Evolutionary conservation across 805 yeast species (phyloP).

Genomic region (Starmerella tilneyi): DNA sequence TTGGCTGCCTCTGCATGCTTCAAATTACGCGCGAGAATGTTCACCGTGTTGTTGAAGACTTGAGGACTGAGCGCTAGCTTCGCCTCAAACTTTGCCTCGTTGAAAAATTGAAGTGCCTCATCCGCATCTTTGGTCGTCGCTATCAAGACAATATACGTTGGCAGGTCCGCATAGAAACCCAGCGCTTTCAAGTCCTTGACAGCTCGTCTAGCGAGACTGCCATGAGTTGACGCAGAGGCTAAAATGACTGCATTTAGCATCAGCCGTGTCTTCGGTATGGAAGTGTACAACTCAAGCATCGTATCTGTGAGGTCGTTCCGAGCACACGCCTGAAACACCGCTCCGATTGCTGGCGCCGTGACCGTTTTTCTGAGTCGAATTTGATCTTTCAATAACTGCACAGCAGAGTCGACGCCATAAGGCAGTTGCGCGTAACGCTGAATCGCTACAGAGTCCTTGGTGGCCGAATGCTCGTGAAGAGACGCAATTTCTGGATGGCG

Average conservation of each 20-base stretch:
- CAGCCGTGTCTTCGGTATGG: constrained; percentile 5
- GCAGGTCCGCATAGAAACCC: constrained; percentile 11
- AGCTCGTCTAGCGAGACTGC: constrained; percentile 7
- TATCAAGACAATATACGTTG: constrained; percentile 11
- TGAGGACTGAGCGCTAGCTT: constrained; percentile 1
- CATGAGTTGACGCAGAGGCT: constrained; percentile 6
- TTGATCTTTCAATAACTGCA: constrained; percentile 16
- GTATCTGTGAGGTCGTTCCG: not conserved
- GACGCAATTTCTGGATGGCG: not conserved
- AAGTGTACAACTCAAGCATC: not conserved
- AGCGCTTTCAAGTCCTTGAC: constrained; percentile 1
- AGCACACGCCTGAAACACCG: constrained; percentile 14
- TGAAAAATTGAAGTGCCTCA: constrained; percentile 5
- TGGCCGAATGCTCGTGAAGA: not conserved
- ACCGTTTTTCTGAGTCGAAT: constrained; percentile 9
- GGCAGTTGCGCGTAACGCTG: constrained; percentile 18
- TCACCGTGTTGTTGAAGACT: constrained; percentile 14
- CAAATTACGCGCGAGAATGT: constrained; percentile 7
- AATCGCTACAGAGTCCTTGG: constrained; percentile 14
- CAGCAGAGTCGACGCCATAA: constrained; percentile 21
- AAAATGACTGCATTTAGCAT: constrained; percentile 7
- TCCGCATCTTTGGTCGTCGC: not conserved
- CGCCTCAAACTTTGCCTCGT: constrained; percentile 16
- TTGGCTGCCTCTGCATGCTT: not conserved
- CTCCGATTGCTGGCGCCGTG: constrained; percentile 11